Evolutionary conservation across 2,329 filamentous ascomycete genomes (phyloP), one percentile per base, ranked within the genome.

Genomic region (Fusarium setosum): DNA sequence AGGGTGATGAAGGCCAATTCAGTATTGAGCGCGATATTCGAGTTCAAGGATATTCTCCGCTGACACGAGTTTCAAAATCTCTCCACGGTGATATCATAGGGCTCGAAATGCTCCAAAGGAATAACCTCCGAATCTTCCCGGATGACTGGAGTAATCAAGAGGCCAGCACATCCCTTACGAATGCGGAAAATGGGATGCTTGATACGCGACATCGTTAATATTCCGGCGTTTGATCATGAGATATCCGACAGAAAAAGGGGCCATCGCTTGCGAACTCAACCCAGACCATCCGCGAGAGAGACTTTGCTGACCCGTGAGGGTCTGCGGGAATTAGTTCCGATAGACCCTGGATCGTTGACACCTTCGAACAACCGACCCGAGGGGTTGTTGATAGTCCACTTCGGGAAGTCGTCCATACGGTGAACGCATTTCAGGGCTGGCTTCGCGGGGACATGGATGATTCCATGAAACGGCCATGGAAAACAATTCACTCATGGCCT

Each of bases 101-200:
- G 54, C 53, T 49, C 53, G 35, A 56, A 56, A 56, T 56, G 35
- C 35, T 56, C 54, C 26, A 50, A 50, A 56, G n/a, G 44, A 37
- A 56, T 31, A 56, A 50, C 54, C n/a, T 50, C 45, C 54, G 54
- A 56, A 56, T 56, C 54, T 56, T 56, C 54, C 54, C 54, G 45
- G 11, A 56, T 50, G 20, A 21, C 54, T 56, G 26, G 53, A 56
- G 31, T 40, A 31, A 55, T 40, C 40, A 31, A 55, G 42, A 55
- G 42, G 52, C 42, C 52, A 55, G 52, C 52, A 32, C 52, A 11
- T 55, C 41, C 51, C 40, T 55, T 55, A 55, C 51, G 52, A 55
- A 55, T 55, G 52, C 32, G 49, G 52, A 40, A 55, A 55, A 55
- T 55, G 41, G 52, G 48, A 55, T 55, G 52, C 45, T 55, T 38